A percentile compares a stretch with the other conserved stretches of the same genome.
Conservation (phyloP, 176 grass and related monocot species). For the Poa annua region DNA sequence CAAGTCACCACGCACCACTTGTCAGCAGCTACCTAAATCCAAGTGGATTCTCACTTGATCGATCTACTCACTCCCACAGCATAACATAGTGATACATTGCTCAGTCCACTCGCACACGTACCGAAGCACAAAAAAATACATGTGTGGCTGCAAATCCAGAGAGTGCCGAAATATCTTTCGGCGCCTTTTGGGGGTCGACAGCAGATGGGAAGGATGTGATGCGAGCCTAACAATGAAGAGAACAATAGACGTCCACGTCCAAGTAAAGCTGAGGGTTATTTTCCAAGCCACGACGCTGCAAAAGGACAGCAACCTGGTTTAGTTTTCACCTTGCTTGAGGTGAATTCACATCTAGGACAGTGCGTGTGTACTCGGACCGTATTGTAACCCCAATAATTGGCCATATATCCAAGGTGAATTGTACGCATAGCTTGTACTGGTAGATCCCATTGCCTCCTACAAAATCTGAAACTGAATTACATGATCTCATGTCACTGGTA, state of each 20-base stretch:
- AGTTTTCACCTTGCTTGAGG: background rate
- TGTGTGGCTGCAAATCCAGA: background rate
- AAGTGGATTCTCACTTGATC: background rate
- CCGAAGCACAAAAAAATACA: background rate
- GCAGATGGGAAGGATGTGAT: background rate
- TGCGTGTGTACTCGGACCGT: background rate
- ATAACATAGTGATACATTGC: background rate
- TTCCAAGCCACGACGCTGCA: background rate
- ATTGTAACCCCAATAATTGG: background rate
- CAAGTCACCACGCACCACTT: background rate
- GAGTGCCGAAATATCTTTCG: background rate
- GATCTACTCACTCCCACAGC: background rate
- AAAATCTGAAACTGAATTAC: background rate
- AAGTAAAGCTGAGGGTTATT: background rate
- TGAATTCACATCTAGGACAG: background rate
- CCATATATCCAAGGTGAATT: background rate
- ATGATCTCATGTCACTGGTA: background rate
- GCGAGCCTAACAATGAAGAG: background rate
- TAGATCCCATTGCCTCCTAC: background rate
- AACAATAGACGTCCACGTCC: background rate
- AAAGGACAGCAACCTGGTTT: background rate
- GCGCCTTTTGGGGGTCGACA: background rate
- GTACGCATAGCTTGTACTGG: background rate
- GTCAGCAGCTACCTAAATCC: background rate
- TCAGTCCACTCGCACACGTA: background rate